phyloP scores from a whole-genome alignment of 2,329 filamentous ascomycete genomes.

The Cryoendolithus antarcticus region DNA sequence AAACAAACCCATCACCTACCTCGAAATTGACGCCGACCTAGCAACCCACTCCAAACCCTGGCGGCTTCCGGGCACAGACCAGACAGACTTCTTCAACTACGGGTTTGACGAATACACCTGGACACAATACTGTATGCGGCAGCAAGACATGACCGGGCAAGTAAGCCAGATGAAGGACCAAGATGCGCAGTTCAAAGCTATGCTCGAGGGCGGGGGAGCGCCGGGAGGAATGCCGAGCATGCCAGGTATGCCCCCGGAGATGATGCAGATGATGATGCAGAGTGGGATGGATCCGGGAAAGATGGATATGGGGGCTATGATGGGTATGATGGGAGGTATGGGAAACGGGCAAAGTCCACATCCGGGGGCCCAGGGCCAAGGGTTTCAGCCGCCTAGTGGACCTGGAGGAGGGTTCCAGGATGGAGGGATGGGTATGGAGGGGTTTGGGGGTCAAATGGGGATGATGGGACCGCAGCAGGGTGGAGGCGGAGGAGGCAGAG shows the following conservation, averaged over 20 bases:
- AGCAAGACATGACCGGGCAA: slow-evolving; percentile 64
- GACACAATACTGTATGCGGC: slow-evolving; percentile 85
- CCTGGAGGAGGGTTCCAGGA: slow-evolving; percentile 9
- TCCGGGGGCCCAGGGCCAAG: slow-evolving; percentile 3
- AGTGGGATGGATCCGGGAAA: slow-evolving; percentile 38
- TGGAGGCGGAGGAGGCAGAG: too few species aligned
- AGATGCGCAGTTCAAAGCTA: slow-evolving; percentile 48
- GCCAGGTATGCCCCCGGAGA: too few species aligned
- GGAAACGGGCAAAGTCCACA: too few species aligned
- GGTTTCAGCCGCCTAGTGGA: slow-evolving; percentile 8
- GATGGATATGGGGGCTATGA: slow-evolving; percentile 43
- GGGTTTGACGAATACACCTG: slow-evolving; percentile 98
- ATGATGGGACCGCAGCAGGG: too few species aligned
- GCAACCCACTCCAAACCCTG: slow-evolving; percentile 76
- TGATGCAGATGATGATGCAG: slow-evolving; percentile 49
- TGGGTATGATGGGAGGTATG: slow-evolving; percentile 40
- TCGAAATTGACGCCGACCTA: slow-evolving; percentile 41
- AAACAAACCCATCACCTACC: slow-evolving; percentile 58
- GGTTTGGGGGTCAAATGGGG: too few species aligned
- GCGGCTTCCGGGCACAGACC: slow-evolving; percentile 85
- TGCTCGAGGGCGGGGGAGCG: slow-evolving; percentile 35
- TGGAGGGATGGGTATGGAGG: too few species aligned
- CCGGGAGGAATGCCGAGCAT: slow-evolving; percentile 24
- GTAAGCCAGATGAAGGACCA: slow-evolving; percentile 69
- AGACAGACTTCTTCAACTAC: slow-evolving; percentile 98